A percentile compares a stretch with the other conserved stretches of the same genome.
phyloP scores from a whole-genome alignment of 805 yeast genomes.

The Komagataella pseudopastoris region DNA sequence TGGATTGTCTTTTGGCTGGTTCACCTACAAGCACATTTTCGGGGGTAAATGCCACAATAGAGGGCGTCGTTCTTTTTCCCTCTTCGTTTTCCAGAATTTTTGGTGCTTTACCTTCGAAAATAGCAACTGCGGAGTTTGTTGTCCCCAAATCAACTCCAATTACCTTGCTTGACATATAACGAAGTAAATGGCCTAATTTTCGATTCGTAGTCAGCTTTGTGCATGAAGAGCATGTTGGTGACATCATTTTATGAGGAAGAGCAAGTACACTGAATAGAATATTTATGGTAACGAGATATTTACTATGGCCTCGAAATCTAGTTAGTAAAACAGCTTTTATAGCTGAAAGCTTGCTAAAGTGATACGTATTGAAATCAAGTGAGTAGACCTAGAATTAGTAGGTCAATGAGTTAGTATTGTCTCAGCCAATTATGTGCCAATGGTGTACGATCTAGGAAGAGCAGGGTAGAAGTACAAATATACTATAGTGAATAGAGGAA shows the following conservation, averaged over 20 bases:
- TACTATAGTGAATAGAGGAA: not conserved
- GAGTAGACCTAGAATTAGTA: too few species aligned
- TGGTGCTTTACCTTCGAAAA: constrained; percentile 68
- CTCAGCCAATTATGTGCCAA: not conserved
- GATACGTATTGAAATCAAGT: too few species aligned
- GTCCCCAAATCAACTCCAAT: constrained; percentile 84
- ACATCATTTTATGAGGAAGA: not conserved
- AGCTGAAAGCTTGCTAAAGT: too few species aligned
- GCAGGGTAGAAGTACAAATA: not conserved
- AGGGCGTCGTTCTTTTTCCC: constrained; percentile 79
- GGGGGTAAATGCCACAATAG: constrained; percentile 87
- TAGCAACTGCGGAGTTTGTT: constrained; percentile 82
- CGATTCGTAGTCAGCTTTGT: not conserved
- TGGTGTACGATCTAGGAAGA: not conserved
- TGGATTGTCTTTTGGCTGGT: constrained; percentile 94
- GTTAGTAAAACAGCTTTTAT: not conserved
- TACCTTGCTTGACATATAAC: constrained; percentile 31
- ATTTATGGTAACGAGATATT: not conserved
- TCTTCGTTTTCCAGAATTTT: constrained; percentile 68
- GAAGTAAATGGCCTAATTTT: not conserved
- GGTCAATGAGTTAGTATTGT: not conserved
- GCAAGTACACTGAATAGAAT: not conserved
- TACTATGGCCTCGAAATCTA: not conserved
- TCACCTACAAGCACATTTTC: constrained; percentile 87
- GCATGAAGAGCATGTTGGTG: not conserved